Conservation (phyloP, 306 rosid genomes). For the Lathyrus sativus region DNA sequence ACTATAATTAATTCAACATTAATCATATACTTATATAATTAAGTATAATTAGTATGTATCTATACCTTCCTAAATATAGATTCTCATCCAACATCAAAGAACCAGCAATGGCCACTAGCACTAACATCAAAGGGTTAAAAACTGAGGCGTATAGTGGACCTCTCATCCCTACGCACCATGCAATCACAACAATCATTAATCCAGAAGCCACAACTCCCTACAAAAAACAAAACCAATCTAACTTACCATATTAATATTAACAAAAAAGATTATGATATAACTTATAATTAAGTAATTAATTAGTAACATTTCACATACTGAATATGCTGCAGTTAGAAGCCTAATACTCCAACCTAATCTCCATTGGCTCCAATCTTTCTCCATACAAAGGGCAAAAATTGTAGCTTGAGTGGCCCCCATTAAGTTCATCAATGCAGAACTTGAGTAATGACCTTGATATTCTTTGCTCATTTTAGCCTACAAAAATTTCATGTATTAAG, state of each 20-base stretch:
- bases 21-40: neutral
- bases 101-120: conserved; percentile 45
- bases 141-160: conserved; percentile 60
- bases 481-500: neutral
- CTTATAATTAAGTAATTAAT: neutral
- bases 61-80: conserved; percentile 48
- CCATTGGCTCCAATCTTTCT: conserved; percentile 67
- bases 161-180: conserved; percentile 49
- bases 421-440: conserved; percentile 54
- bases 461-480: conserved; percentile 40
- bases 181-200: conserved; percentile 20
- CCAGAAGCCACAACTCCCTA: conserved; percentile 63
- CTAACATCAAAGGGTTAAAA: conserved; percentile 51
- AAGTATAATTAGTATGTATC: neutral
- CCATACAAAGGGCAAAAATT: conserved; percentile 46
- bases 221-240: neutral
- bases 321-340: conserved; percentile 56
- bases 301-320: conserved; percentile 38
- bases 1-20: neutral
- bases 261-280: neutral
- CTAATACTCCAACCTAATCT: conserved; percentile 62
- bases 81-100: conserved; percentile 48
- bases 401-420: conserved; percentile 56
- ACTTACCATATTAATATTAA: neutral
- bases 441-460: conserved; percentile 52